Percentiles rank a stretch among this genome's conserved stretches.
Conservation (phyloP, 768 basidiomycete species). For the Mycena rosella region DNA sequence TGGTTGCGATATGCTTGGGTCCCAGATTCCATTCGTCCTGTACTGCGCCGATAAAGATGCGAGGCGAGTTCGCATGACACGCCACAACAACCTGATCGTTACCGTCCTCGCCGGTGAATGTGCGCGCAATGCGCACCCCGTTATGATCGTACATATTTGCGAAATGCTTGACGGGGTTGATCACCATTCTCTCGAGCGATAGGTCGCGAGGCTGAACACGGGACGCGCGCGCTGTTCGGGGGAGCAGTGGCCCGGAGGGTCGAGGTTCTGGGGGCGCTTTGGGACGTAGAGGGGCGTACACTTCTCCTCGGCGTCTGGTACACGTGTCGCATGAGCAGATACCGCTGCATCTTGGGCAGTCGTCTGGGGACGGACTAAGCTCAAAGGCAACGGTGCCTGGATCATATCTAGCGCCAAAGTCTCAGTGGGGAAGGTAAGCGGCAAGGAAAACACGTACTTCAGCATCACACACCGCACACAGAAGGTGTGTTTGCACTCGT, state of each 20-base stretch:
- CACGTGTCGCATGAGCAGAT: conserved; percentile 31
- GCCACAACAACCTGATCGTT: conserved; percentile 6
- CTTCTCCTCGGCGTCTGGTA: conserved; percentile 19
- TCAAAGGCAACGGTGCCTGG: conserved; percentile 19
- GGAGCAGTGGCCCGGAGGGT: not conserved
- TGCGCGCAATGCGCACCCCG: conserved; percentile 19
- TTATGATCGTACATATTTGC: conserved; percentile 29
- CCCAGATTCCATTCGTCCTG: conserved; percentile 27
- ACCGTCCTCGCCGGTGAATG: conserved; percentile 26
- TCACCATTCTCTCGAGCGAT: conserved; percentile 19
- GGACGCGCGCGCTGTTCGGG: not conserved
- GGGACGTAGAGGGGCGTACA: not conserved
- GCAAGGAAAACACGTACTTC: conserved; percentile 20
- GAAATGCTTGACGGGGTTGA: conserved; percentile 16
- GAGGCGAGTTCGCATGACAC: not conserved
- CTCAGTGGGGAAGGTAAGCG: not conserved
- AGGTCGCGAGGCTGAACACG: not conserved
- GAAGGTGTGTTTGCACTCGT: conserved; percentile 11
- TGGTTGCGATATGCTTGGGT: conserved; percentile 12
- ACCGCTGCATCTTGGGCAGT: conserved; percentile 20
- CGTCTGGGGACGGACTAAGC: not conserved
- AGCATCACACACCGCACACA: conserved; percentile 33
- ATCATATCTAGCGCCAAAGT: conserved; percentile 7
- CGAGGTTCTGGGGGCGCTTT: not conserved
- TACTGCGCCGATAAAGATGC: conserved; percentile 29